Conservation (phyloP, 108 stramenopile species). For the Epipyxis sp. region DNA sequence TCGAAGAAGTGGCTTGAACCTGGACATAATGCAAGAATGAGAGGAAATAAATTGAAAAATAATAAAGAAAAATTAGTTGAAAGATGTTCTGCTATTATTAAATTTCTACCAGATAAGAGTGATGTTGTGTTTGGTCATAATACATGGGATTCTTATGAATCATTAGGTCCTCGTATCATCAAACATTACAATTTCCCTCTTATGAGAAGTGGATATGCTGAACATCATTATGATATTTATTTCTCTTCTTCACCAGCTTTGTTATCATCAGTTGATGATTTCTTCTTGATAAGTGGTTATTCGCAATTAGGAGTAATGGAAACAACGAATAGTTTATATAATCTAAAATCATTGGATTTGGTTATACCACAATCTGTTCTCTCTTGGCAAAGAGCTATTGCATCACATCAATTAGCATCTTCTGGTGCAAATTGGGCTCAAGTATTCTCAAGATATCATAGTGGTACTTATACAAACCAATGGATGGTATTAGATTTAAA, state of each 20-base stretch:
- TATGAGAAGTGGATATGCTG: neutral
- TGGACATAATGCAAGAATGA: neutral
- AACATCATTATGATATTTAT: constrained; percentile 21
- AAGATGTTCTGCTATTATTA: constrained; percentile 24
- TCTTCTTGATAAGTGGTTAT: neutral
- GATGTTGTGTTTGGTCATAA: constrained; percentile 28
- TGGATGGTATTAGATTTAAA: constrained; percentile 42
- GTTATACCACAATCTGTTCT: constrained; percentile 18
- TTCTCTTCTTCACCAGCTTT: constrained; percentile 30
- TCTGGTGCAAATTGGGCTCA: constrained; percentile 5
- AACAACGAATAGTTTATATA: constrained; percentile 1
- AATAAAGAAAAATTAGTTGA: neutral
- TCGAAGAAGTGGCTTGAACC: neutral
- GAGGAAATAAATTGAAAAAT: neutral
- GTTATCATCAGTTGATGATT: constrained; percentile 31
- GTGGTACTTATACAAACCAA: constrained; percentile 43
- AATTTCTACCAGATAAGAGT: neutral
- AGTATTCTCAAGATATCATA: constrained; percentile 8
- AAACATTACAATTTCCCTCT: constrained; percentile 20
- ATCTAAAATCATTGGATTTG: neutral
- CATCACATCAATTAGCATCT: constrained; percentile 14
- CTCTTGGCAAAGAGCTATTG: neutral
- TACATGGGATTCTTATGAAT: constrained; percentile 24
- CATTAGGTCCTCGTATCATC: constrained; percentile 26
- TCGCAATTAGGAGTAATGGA: constrained; percentile 22